phyloP scores from a whole-genome alignment of 805 yeast species.

The Wickerhamomyces chaumierensis region DNA sequence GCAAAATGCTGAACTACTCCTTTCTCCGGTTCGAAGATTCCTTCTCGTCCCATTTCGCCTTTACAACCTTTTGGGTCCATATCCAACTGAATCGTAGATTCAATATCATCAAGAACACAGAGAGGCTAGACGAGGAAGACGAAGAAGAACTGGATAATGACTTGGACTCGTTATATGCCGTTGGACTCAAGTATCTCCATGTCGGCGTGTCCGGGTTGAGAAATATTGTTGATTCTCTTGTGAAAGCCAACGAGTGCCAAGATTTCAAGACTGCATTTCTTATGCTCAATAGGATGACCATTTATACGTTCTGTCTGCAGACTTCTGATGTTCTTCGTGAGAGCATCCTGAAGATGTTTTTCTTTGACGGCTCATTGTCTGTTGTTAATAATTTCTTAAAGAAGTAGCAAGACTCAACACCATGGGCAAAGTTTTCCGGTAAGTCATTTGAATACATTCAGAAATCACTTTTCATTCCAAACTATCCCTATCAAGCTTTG shows the following conservation, averaged over 20 bases:
- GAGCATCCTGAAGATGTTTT: slow-evolving; percentile 5
- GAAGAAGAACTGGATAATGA: slow-evolving; percentile 1
- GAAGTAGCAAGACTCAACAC: slow-evolving; percentile 7
- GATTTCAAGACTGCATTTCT: slow-evolving; percentile 4
- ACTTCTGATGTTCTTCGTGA: slow-evolving; percentile 7
- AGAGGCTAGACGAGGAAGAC: slow-evolving; percentile 1
- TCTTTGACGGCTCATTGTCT: slow-evolving; percentile 9
- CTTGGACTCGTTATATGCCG: slow-evolving; percentile 1
- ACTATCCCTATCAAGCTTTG: slow-evolving; percentile 9
- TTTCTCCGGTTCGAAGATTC: slow-evolving; percentile 3
- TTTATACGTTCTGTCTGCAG: slow-evolving; percentile 11
- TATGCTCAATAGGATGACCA: slow-evolving; percentile 2
- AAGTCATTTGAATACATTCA: slow-evolving; percentile 2
- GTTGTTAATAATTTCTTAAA: slow-evolving; percentile 8
- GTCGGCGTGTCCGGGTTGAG: slow-evolving; percentile 5
- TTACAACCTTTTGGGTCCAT: slow-evolving; percentile 9
- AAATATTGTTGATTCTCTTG: slow-evolving; percentile 4
- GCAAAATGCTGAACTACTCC: slow-evolving; percentile 6
- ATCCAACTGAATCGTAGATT: slow-evolving; percentile 10
- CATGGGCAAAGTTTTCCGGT: slow-evolving; percentile 8
- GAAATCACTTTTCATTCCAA: slow-evolving; percentile 11
- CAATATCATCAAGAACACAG: background rate
- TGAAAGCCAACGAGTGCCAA: slow-evolving; percentile 4
- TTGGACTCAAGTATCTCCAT: slow-evolving; percentile 4
- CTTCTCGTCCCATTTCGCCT: slow-evolving; percentile 3